Percentiles rank a stretch among this genome's conserved stretches.
phyloP scores from a whole-genome alignment of 345 rosid genomes.

The Trapa incisa region DNA sequence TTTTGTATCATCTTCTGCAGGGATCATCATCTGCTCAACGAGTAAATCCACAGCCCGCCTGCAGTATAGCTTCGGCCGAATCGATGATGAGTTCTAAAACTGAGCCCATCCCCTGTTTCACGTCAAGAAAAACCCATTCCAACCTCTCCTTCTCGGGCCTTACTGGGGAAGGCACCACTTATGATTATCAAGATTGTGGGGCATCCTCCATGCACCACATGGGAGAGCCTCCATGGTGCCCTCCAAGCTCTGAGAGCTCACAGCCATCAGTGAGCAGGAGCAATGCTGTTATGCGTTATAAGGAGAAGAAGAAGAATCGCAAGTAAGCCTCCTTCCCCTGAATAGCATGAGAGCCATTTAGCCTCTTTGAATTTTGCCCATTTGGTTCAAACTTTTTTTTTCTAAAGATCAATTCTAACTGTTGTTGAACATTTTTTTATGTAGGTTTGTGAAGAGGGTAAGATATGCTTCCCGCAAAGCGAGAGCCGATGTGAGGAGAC shows the following conservation, averaged over 20 bases:
- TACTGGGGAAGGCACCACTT: conserved; percentile 71
- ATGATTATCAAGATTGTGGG: conserved; percentile 88
- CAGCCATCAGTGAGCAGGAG: conserved; percentile 48
- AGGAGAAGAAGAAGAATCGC: conserved; percentile 90
- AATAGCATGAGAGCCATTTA: background rate
- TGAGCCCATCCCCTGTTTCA: conserved; percentile 59
- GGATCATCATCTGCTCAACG: conserved; percentile 41
- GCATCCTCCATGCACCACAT: conserved; percentile 60
- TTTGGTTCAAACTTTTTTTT: background rate
- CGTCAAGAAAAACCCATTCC: conserved; percentile 42
- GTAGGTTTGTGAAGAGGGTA: conserved; percentile 85
- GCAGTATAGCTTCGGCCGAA: conserved; percentile 75
- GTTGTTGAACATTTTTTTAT: background rate
- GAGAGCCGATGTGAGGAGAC: conserved; percentile 92
- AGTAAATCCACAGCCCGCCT: conserved; percentile 52
- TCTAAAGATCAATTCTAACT: background rate
- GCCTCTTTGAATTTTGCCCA: background rate
- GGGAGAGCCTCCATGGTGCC: conserved; percentile 90
- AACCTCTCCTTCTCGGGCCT: conserved; percentile 81
- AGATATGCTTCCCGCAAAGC: conserved; percentile 97
- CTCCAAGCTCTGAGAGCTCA: conserved; percentile 50
- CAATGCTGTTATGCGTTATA: conserved; percentile 87
- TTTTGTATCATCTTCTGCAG: conserved; percentile 17
- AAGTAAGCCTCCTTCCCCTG: conserved; percentile 36
- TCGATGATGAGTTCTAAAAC: conserved; percentile 84